These are phyloP conservation scores for Phytophthora multivora DNA, from an alignment of 352 stramenopile genomes.

Conservation along the genomic window DNA sequence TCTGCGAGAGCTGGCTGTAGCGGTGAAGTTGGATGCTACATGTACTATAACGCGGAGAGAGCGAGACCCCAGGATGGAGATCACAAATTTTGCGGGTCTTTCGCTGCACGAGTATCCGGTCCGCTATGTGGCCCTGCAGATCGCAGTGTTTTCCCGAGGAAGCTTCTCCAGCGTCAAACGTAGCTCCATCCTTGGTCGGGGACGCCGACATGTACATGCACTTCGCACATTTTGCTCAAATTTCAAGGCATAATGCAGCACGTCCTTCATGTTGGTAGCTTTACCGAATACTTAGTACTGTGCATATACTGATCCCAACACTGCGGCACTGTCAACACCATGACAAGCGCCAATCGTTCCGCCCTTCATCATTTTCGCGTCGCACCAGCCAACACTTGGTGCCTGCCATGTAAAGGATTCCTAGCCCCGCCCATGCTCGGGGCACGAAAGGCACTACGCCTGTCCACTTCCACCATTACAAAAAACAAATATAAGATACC, in stretches of 20 bases:
- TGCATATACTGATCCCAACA: not conserved
- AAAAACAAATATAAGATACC: constrained; percentile 11
- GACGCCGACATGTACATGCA: not conserved
- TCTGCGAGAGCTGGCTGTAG: not conserved
- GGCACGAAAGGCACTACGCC: constrained; percentile 7
- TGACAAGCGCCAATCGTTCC: constrained; percentile 14
- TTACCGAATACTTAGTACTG: too few species aligned
- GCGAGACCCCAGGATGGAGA: constrained; percentile 2
- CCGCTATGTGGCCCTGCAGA: constrained; percentile 20
- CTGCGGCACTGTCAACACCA: constrained; percentile 3
- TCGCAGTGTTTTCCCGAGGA: constrained; percentile 24
- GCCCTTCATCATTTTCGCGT: constrained; percentile 27
- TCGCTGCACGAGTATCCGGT: constrained; percentile 34
- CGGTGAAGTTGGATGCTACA: too few species aligned
- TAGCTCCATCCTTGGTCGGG: constrained; percentile 1
- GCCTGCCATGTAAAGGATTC: constrained; percentile 27
- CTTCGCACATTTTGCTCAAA: not conserved
- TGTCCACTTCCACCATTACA: constrained; percentile 24
- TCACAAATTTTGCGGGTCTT: constrained; percentile 25
- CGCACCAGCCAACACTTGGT: constrained; percentile 15
- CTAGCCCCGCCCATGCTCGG: not conserved
- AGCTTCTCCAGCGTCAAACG: constrained; percentile 17
- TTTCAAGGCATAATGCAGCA: not conserved
- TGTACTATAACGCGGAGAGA: constrained; percentile 1
- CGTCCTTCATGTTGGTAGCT: not conserved